A percentile compares a stretch with the other conserved stretches of the same genome.
Conservation (phyloP, 202 grass and related monocot species). For the Eragrostis tef region DNA sequence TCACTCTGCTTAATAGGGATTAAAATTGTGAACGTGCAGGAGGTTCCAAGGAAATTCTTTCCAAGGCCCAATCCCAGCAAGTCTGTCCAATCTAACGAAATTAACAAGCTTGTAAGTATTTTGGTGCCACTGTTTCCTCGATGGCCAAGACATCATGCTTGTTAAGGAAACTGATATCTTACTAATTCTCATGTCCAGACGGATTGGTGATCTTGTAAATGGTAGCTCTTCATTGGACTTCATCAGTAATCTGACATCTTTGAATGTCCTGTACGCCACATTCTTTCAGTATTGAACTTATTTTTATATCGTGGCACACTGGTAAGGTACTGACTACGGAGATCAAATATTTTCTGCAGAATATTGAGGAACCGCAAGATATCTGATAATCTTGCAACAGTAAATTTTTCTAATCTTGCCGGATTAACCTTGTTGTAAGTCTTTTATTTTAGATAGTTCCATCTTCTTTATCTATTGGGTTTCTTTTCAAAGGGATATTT, state of each 20-base stretch:
- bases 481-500: background rate
- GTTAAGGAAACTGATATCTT: background rate
- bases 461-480: background rate
- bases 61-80: constrained; percentile 46
- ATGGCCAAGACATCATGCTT: constrained; percentile 18
- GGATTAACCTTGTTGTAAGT: constrained; percentile 39
- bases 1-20: background rate
- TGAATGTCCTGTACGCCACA: constrained; percentile 59
- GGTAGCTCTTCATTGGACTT: constrained; percentile 73
- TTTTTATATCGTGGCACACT: constrained; percentile 26
- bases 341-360: constrained; percentile 42
- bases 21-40: constrained; percentile 46
- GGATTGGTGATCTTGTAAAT: constrained; percentile 71
- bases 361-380: constrained; percentile 71
- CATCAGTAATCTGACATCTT: constrained; percentile 60
- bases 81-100: constrained; percentile 55
- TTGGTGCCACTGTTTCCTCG: background rate
- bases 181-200: constrained; percentile 43
- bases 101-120: constrained; percentile 60
- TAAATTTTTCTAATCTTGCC: constrained; percentile 49
- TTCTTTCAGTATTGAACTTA: background rate
- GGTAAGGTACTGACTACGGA: background rate
- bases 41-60: constrained; percentile 75
- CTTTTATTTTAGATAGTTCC: constrained; percentile 2
- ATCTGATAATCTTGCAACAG: constrained; percentile 61